phyloP scores from a whole-genome alignment of 345 rosid genomes.

The Euphorbia tirucalli region DNA sequence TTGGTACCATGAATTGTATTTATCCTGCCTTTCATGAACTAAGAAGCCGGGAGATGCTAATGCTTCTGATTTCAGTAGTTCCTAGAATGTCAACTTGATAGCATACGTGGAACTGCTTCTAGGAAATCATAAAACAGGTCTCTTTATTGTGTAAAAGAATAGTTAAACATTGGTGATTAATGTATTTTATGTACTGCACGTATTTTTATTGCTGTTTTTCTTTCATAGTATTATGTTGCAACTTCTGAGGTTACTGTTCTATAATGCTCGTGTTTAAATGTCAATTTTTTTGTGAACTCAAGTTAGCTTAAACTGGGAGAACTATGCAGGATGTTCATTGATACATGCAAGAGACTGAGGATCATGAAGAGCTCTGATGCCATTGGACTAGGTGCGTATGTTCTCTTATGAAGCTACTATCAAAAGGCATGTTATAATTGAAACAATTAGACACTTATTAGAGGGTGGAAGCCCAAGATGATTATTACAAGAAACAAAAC shows the following conservation, averaged over 20 bases:
- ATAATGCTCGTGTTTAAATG: not conserved
- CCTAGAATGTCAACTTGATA: not conserved
- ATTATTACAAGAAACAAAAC: not conserved
- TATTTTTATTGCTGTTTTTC: too few species aligned
- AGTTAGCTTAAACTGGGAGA: not conserved
- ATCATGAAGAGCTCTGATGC: conserved; percentile 39
- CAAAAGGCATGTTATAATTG: not conserved
- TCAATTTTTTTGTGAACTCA: not conserved
- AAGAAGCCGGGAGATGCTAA: not conserved
- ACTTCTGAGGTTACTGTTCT: not conserved
- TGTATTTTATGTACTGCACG: not conserved
- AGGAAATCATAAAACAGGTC: not conserved
- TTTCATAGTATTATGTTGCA: not conserved
- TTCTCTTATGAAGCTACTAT: not conserved
- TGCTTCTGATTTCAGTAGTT: not conserved
- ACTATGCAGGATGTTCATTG: conserved; percentile 32
- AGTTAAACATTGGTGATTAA: not conserved
- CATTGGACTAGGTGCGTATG: conserved; percentile 30
- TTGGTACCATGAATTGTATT: not conserved
- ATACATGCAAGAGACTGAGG: conserved; percentile 35
- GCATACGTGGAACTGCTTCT: not conserved
- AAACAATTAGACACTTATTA: not conserved
- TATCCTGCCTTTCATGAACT: not conserved
- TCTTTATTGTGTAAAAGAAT: not conserved
- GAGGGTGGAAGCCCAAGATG: not conserved